phyloP scores from a whole-genome alignment of 306 rosid species.

The Senna siamea region DNA sequence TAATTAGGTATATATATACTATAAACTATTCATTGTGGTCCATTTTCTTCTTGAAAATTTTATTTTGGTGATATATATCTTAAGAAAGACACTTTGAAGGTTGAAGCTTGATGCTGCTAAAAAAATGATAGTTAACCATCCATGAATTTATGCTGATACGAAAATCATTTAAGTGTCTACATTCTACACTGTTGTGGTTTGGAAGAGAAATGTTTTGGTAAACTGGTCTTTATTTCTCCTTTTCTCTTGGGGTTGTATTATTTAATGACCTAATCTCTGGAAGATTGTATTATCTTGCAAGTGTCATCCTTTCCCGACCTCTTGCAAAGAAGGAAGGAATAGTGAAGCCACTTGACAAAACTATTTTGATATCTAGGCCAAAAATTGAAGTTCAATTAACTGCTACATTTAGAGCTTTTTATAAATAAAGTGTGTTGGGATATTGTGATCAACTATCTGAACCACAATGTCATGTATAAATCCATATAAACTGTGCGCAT shows the following conservation, averaged over 20 bases:
- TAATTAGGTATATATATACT: neutral
- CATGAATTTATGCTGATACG: neutral
- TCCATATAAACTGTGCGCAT: neutral
- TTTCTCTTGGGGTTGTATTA: conserved; percentile 1
- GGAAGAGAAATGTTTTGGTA: conserved; percentile 6
- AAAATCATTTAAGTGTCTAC: neutral
- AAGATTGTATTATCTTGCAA: neutral
- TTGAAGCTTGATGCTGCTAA: conserved; percentile 9
- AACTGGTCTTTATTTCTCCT: conserved; percentile 15
- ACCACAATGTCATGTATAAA: neutral
- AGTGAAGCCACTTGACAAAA: neutral
- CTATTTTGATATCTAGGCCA: neutral
- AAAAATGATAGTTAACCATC: conserved; percentile 6
- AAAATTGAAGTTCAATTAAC: neutral
- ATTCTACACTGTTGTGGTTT: neutral
- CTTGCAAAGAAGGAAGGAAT: neutral
- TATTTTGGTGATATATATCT: neutral
- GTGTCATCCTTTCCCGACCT: neutral
- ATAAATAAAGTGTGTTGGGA: neutral
- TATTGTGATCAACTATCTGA: neutral
- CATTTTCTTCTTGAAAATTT: neutral
- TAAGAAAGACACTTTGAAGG: conserved; percentile 5
- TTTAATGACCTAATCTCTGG: neutral
- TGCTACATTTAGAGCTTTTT: neutral
- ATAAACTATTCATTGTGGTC: neutral